Evolutionary conservation across 2,329 filamentous ascomycete species (phyloP).

Genomic region (Gnomoniopsis sp.): DNA sequence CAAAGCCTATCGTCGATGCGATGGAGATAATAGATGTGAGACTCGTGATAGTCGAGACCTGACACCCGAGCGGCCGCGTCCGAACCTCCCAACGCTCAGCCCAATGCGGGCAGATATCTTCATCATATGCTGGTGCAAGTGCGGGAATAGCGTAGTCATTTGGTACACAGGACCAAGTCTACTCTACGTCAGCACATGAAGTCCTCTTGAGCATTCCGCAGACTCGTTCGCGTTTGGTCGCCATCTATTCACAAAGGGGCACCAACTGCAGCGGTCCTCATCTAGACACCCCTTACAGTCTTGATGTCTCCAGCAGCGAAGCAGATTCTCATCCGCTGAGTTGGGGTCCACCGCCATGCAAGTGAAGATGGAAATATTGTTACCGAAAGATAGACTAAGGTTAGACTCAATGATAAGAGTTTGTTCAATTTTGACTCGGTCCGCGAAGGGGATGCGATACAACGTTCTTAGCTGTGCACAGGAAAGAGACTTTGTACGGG

Average conservation of each 20-base stretch:
- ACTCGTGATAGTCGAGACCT: constrained; percentile 39
- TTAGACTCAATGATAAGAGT: no score
- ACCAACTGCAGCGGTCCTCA: constrained; percentile 46
- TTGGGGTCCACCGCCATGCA: constrained; percentile 17
- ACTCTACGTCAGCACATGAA: constrained; percentile 1
- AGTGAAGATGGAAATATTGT: not conserved
- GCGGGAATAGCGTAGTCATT: constrained; percentile 43
- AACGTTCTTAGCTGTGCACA: no score
- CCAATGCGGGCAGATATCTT: constrained; percentile 50
- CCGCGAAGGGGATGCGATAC: not conserved
- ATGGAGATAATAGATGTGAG: constrained; percentile 34
- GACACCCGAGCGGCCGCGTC: constrained; percentile 35
- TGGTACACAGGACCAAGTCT: constrained; percentile 54
- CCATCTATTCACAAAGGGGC: constrained; percentile 42
- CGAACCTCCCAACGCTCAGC: constrained; percentile 43
- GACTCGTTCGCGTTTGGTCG: constrained; percentile 19
- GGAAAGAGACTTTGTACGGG: no score
- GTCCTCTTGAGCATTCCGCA: not conserved
- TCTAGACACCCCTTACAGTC: constrained; percentile 45
- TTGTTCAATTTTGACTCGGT: not conserved
- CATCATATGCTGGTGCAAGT: constrained; percentile 48
- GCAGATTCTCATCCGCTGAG: constrained; percentile 36
- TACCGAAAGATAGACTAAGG: not conserved
- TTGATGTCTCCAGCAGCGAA: constrained; percentile 49
- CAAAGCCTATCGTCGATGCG: constrained; percentile 27